These are phyloP conservation scores for Blastobotrys petasosporus DNA, from an alignment of 1,139 yeast genomes.

Conservation along the genomic window DNA sequence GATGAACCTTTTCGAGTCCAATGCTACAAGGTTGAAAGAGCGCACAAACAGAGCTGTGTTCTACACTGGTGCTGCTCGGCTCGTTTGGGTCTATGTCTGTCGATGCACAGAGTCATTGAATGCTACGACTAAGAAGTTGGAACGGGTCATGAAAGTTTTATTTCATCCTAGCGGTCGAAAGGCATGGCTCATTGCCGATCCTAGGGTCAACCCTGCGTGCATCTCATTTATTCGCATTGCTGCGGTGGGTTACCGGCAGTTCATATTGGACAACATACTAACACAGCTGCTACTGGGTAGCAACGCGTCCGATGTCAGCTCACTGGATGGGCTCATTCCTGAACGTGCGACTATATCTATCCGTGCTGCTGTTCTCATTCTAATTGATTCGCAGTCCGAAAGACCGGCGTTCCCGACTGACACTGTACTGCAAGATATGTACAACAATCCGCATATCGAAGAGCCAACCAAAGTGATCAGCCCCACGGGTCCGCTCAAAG, in stretches of 20 bases:
- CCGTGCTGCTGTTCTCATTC: conserved; percentile 61
- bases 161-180: conserved; percentile 49
- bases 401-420: conserved; percentile 70
- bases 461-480: conserved; percentile 16
- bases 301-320: conserved; percentile 42
- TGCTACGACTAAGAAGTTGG: conserved; percentile 69
- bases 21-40: conserved; percentile 44
- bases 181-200: conserved; percentile 58
- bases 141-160: conserved; percentile 50
- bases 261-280: conserved; percentile 70
- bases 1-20: conserved; percentile 58
- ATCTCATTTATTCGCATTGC: conserved; percentile 68
- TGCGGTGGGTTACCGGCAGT: conserved; percentile 74
- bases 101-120: conserved; percentile 85
- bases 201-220: conserved; percentile 54
- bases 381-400: conserved; percentile 53
- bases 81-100: conserved; percentile 85
- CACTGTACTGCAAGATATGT: conserved; percentile 14
- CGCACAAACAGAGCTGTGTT: conserved; percentile 39
- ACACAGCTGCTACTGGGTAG: conserved; percentile 47
- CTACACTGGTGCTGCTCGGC: conserved; percentile 61
- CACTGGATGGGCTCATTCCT: conserved; percentile 57
- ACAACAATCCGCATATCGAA: conserved; percentile 10
- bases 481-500: conserved; percentile 26
- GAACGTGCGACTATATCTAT: conserved; percentile 69